Base-by-base conservation (phyloP, 768 basidiomycete genomes). In the Daedaleopsis nitida region DNA sequence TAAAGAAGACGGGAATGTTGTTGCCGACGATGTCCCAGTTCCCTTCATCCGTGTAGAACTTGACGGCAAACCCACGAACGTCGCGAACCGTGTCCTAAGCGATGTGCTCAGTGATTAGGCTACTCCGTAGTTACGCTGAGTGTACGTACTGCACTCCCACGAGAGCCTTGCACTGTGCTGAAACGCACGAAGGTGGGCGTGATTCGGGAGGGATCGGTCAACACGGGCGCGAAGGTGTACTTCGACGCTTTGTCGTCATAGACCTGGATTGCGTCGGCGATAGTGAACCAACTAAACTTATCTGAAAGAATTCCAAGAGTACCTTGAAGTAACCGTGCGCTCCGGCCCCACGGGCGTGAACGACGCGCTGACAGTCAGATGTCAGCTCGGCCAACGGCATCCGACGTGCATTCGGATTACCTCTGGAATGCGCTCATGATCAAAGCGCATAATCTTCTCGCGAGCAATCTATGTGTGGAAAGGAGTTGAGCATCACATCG, bases 21-120 rank as follows among this genome's bases (percentile, higher is more conserved):
- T 92, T 91, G n/a, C 86, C 90, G 38, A 94, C 92, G 37, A 96
- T 75, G 68, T 95, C 93, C 88, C 88, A 91, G 65, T 91, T 93
- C 5, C 92, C 92, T 72, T 94, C 89, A 1, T 86, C 72, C 0
- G 94, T 92, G 72, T 93, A 94, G 66, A 94, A 86, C 68, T 93
- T 88, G 55, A 81, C 76, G 0, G 94, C 93, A 69, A 96, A 96
- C 0, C 94, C 94, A 62, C 93, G 84, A 23, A 93, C 91, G 68
- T 96, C 93, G 43, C 92, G 85, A 44, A 91, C 89, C 24, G 87
- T 88, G 64, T 88, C 86, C 82, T 87, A 53, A 57, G 48, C 14
- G 8, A 23, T 27, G 19, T 8, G 11, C 51, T n/a, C 35, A 35
- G 21, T 35, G 9, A 34, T 23, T 24, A 12, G 5, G 19, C 35